phyloP scores from a whole-genome alignment of 768 basidiomycete species.

The Pholiota microspora region DNA sequence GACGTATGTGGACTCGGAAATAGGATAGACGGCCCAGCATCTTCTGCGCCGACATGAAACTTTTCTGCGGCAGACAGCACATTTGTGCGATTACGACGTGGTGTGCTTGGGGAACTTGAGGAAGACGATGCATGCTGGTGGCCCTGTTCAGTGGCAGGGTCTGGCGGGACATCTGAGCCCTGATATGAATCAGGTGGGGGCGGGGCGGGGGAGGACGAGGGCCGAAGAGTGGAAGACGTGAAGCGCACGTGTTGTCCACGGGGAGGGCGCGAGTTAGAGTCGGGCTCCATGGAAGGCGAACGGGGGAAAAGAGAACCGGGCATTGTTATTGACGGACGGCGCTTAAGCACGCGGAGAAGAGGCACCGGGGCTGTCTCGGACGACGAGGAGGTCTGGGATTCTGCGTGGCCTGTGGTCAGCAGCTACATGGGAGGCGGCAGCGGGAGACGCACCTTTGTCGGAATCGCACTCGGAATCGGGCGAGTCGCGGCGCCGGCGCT shows the following conservation, averaged over 20 bases:
- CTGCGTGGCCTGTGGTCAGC: neutral
- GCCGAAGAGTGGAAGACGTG: slow-evolving; percentile 5
- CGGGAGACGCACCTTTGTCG: neutral
- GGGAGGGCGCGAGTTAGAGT: slow-evolving; percentile 24
- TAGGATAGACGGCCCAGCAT: slow-evolving; percentile 51
- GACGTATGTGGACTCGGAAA: slow-evolving; percentile 43
- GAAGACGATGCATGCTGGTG: neutral
- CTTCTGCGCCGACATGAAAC: slow-evolving; percentile 43
- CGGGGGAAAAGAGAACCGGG: slow-evolving; percentile 78
- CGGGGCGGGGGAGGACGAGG: slow-evolving; percentile 4
- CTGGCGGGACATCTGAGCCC: neutral
- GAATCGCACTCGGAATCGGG: neutral
- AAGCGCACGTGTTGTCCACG: slow-evolving; percentile 41
- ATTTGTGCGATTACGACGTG: slow-evolving; percentile 33
- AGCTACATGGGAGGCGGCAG: neutral
- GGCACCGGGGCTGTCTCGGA: slow-evolving; percentile 7
- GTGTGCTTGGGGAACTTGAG: slow-evolving; percentile 20
- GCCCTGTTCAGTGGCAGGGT: too few species aligned
- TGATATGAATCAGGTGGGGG: neutral
- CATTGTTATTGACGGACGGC: slow-evolving; percentile 59
- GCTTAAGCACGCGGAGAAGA: slow-evolving; percentile 26
- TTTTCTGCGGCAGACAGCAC: slow-evolving; percentile 49
- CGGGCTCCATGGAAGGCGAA: slow-evolving; percentile 65
- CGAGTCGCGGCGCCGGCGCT: neutral
- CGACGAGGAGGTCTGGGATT: slow-evolving; percentile 23